Conservation (phyloP, 495 filamentous ascomycete species). For the Aspergillus avenaceus region DNA sequence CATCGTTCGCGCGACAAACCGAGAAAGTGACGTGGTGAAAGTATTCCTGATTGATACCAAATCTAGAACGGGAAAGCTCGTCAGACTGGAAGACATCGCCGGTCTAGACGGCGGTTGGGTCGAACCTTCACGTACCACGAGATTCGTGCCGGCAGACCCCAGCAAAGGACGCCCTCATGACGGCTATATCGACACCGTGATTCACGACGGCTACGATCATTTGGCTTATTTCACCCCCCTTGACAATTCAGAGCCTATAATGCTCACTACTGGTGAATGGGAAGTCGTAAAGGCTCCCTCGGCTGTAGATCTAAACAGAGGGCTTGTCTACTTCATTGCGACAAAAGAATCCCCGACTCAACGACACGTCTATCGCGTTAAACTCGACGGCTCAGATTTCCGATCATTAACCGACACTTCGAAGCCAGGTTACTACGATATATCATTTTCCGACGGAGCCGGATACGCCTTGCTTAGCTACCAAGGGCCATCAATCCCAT, state of each 20-base stretch:
- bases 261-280: slow-evolving; percentile 87
- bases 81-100: slow-evolving; percentile 72
- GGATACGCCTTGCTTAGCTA: slow-evolving; percentile 83
- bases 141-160: slow-evolving; percentile 81
- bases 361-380: slow-evolving; percentile 85
- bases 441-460: slow-evolving; percentile 78
- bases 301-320: slow-evolving; percentile 77
- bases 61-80: slow-evolving; percentile 68
- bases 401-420: slow-evolving; percentile 68
- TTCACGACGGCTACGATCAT: slow-evolving; percentile 84
- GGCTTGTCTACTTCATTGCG: slow-evolving; percentile 84
- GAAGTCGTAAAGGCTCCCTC: slow-evolving; percentile 89
- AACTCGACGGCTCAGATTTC: slow-evolving; percentile 70
- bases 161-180: slow-evolving; percentile 70
- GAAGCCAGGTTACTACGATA: slow-evolving; percentile 76
- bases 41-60: slow-evolving; percentile 82
- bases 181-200: slow-evolving; percentile 90
- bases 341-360: slow-evolving; percentile 86
- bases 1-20: slow-evolving; percentile 85
- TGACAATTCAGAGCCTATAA: slow-evolving; percentile 71
- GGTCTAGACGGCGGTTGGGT: slow-evolving; percentile 94
- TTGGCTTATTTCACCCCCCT: slow-evolving; percentile 92
- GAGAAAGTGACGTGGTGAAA: slow-evolving; percentile 86
- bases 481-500: slow-evolving; percentile 79
- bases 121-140: slow-evolving; percentile 83